These are phyloP conservation scores for Hansfordia pulvinata DNA, from an alignment of 2,329 filamentous ascomycete species.

Conservation along the genomic window DNA sequence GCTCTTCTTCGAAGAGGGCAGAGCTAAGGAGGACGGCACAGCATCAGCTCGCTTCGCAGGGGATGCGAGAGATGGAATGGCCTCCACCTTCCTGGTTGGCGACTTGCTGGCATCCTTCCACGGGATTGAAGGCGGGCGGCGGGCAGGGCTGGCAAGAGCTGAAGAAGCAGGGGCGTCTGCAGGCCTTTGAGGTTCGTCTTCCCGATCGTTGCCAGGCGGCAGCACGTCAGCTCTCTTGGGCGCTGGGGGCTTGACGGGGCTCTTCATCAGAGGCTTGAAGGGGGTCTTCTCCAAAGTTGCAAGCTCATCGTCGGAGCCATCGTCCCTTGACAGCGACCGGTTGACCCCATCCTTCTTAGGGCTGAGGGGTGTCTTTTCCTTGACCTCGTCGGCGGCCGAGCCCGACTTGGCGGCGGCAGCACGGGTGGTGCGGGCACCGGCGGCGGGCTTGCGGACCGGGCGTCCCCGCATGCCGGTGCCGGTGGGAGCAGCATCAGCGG, in stretches of 20 bases:
- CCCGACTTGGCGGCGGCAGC: conserved; percentile 17
- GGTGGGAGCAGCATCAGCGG: conserved; percentile 7
- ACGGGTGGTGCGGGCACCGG: conserved; percentile 20
- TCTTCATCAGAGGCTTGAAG: conserved; percentile 38
- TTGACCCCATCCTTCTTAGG: conserved; percentile 53
- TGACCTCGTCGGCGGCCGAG: conserved; percentile 15
- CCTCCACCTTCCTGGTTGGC: conserved; percentile 40
- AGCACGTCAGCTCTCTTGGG: conserved; percentile 22
- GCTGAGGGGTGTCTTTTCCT: conserved; percentile 38
- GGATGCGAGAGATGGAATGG: conserved; percentile 14
- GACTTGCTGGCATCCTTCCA: conserved; percentile 41
- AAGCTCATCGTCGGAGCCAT: conserved; percentile 46
- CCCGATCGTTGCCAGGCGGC: conserved; percentile 8
- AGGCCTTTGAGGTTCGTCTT: conserved; percentile 16
- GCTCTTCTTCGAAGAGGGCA: conserved; percentile 11
- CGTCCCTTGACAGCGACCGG: conserved; percentile 25
- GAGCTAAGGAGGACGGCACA: too few species aligned
- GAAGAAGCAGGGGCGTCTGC: conserved; percentile 20
- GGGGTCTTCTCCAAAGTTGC: conserved; percentile 35
- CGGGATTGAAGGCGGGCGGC: conserved; percentile 35
- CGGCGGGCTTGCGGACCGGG: conserved; percentile 32
- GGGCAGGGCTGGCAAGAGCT: conserved; percentile 33
- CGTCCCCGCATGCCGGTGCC: conserved; percentile 26
- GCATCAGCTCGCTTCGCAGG: conserved; percentile 11
- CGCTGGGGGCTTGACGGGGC: conserved; percentile 37